Evolutionary conservation across 2,329 filamentous ascomycete species (phyloP).

Genomic region (Purpureocillium takamizusanense): DNA sequence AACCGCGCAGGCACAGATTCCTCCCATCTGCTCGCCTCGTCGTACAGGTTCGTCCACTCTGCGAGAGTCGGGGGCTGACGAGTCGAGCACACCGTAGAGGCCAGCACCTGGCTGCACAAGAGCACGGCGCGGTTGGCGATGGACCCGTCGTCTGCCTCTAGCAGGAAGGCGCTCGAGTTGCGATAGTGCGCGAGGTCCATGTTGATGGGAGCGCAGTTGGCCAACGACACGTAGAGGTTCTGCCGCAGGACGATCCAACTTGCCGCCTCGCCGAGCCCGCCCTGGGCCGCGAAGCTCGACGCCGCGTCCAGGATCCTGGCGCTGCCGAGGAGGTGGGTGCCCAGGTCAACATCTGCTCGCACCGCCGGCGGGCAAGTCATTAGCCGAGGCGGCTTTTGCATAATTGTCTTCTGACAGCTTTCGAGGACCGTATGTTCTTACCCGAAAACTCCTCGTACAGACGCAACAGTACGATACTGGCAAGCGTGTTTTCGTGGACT

Average conservation of each 20-base stretch:
- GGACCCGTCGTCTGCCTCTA: slow-evolving; percentile 13
- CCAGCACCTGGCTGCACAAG: slow-evolving; percentile 19
- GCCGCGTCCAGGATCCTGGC: slow-evolving; percentile 16
- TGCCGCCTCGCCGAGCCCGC: slow-evolving; percentile 30
- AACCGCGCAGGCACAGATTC: slow-evolving; percentile 10
- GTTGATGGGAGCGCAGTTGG: slow-evolving; percentile 25
- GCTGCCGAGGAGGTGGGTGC: slow-evolving; percentile 17
- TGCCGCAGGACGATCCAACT: slow-evolving; percentile 40
- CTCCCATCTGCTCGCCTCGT: slow-evolving; percentile 14
- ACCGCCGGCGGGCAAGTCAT: no score
- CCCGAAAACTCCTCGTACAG: slow-evolving; percentile 31
- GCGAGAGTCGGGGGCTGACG: slow-evolving; percentile 12
- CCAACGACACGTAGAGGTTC: slow-evolving; percentile 36
- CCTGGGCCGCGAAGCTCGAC: slow-evolving; percentile 15
- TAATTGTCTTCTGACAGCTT: no score
- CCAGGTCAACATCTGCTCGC: slow-evolving; percentile 13
- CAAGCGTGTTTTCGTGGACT: slow-evolving; percentile 27
- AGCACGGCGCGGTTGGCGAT: slow-evolving; percentile 17
- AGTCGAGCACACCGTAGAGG: slow-evolving; percentile 21
- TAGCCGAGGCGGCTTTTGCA: no score
- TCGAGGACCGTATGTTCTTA: no score
- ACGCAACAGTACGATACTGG: slow-evolving; percentile 25
- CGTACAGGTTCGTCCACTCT: slow-evolving; percentile 11
- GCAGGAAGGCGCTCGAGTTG: slow-evolving; percentile 12
- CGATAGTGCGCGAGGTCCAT: slow-evolving; percentile 25